Evolutionary conservation across 495 filamentous ascomycete genomes (phyloP).

Genomic region (Trichoderma erinaceum): DNA sequence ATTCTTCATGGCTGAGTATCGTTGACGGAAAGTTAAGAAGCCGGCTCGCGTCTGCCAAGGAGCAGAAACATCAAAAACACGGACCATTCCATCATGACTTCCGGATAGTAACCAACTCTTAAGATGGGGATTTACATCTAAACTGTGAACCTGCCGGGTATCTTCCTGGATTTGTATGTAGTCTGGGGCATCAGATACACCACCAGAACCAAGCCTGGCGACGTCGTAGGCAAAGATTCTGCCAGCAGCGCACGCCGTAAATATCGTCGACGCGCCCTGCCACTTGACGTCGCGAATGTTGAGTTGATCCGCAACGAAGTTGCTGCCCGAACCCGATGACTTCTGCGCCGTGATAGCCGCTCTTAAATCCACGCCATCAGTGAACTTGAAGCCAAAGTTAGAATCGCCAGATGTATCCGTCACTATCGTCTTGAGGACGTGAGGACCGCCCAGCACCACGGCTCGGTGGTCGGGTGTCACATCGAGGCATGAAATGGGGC

Average conservation of each 20-base stretch:
- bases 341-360: constrained; percentile 66
- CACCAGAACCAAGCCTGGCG: constrained; percentile 43
- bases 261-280: constrained; percentile 40
- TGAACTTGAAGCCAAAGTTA: constrained; percentile 50
- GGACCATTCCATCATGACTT: constrained; percentile 86
- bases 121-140: constrained; percentile 82
- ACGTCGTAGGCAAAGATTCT: constrained; percentile 48
- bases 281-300: constrained; percentile 81
- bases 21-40: constrained; percentile 34
- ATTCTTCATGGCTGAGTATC: constrained; percentile 34
- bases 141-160: constrained; percentile 80
- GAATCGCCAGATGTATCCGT: neutral
- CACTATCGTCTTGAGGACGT: constrained; percentile 77
- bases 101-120: constrained; percentile 76
- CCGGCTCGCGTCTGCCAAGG: constrained; percentile 35
- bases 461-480: constrained; percentile 68
- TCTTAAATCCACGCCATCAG: constrained; percentile 75
- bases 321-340: constrained; percentile 50
- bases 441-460: constrained; percentile 73
- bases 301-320: constrained; percentile 59
- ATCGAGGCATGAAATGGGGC: constrained; percentile 69
- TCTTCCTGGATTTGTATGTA: constrained; percentile 69
- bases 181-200: constrained; percentile 53
- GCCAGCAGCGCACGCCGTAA: constrained; percentile 18
- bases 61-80: constrained; percentile 48